Base-by-base conservation (phyloP, 148 eudicot genomes). In the Simmondsia chinensis region DNA sequence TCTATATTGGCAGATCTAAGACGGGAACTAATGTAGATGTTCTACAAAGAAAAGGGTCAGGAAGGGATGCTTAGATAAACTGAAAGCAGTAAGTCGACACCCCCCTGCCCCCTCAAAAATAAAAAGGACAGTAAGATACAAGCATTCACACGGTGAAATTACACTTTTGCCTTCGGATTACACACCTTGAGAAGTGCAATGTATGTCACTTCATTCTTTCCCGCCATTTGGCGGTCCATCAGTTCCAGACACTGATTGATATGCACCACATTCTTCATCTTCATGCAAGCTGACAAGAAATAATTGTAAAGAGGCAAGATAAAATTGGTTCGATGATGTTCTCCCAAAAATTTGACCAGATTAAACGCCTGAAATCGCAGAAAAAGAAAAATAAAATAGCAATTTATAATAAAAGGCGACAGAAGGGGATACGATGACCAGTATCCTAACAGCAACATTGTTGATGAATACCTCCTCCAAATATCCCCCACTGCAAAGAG, bases 401-500 rank as follows among this genome's bases (percentile, higher is more conserved):
- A 7, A 18, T 28, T 56, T 37, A 46, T 20, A 9, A 25, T 37
- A 34, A 20, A 44, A 23, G 35, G 16, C 24, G 20, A 28, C 8
- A 13, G 28, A 26, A 5, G 23, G 5, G 20, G 14, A 2, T 48
- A 7, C 22, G 25, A 18, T 28, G 3, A 9, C 2, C 9, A 8
- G 23, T 21, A 11, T 20, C 17, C 33, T 30, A 18, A 44, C 5
- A 34, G 14, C 18, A 8, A 59, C 14, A 20, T 17, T 41, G 25
- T 14, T n/a, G 33, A 36, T 11, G 2, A 25, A 57, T 75, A 88
- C 97, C 95, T 84, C 97, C 44, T 81, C 77, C 52, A 84, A 13
- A 74, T 73, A 72, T 56, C 95, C 93, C 27, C 87, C 87, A 59
- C 70, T 76, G 50, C 87, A 81, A 20, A 89, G 87, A 55, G 93